Evolutionary conservation across 805 yeast genomes (phyloP).

Genomic region (Saturnispora kantuleensis): DNA sequence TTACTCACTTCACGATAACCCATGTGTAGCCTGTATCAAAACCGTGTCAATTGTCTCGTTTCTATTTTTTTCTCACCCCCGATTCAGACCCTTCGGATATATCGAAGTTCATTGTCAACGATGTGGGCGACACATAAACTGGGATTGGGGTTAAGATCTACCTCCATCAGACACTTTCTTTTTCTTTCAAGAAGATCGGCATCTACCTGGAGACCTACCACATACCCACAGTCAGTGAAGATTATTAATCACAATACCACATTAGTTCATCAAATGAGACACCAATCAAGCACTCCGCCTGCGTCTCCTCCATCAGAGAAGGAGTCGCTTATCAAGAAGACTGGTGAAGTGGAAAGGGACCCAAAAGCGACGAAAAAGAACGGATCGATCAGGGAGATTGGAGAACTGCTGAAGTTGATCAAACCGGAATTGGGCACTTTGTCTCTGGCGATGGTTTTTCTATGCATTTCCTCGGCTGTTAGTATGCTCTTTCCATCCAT

Average conservation of each 20-base stretch:
- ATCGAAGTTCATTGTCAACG: conserved; percentile 5
- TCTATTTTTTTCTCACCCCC: neutral
- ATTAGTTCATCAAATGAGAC: neutral
- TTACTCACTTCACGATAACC: too few species aligned
- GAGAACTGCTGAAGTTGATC: conserved; percentile 44
- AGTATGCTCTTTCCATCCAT: conserved; percentile 74
- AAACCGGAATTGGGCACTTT: conserved; percentile 47
- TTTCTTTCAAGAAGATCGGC: neutral
- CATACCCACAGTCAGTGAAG: neutral
- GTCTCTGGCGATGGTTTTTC: conserved; percentile 50
- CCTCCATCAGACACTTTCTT: neutral
- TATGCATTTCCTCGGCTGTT: conserved; percentile 65
- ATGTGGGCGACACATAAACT: conserved; percentile 3
- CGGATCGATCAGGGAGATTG: conserved; percentile 29
- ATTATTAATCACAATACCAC: neutral
- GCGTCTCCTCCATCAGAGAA: too few species aligned
- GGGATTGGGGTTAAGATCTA: neutral
- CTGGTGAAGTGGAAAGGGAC: neutral
- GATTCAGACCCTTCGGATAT: conserved; percentile 5
- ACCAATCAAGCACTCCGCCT: conserved; percentile 2
- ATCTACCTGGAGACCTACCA: neutral
- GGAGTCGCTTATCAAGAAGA: neutral
- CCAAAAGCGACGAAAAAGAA: conserved; percentile 11
- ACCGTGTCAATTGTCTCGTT: too few species aligned
- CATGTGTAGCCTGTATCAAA: too few species aligned